Evolutionary conservation across 192 early-diverging fungal species (phyloP), one percentile per base, ranked within the genome.

Genomic region (Coemansia erecta): DNA sequence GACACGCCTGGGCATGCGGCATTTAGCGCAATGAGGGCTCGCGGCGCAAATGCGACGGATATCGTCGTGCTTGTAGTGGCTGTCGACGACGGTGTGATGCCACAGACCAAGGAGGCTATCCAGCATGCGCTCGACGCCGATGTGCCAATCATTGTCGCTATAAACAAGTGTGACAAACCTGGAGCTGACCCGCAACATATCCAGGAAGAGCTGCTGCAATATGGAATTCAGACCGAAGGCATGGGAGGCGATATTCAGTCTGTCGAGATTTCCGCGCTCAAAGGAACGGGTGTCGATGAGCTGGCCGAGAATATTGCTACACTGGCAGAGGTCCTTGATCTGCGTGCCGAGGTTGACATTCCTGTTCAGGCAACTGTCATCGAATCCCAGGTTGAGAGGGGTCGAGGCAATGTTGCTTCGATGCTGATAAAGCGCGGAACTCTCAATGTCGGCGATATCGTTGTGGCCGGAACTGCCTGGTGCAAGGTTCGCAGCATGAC

Each of bases 11-110:
- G 96, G 11, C 96, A 98, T 58, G 92, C 94, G 0, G 96, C 94
- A 21, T 98, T 97, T 61, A 87, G 88, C 21, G 88, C 90, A 8
- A 98, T 98, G 96, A 82, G 96, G 13, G 84, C 84, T n/a, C 86
- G 96, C 45, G 96, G 96, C 21, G 93, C 96, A 18, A 80, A 92
- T 44, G 88, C 88, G 13, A 98, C 96, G 0, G 96, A 98, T 66
- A 95, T 98, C 57, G 91, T 95, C 8, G 88, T 98, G 4, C 78
- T 98, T n/a, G 94, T 98, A 0, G 96, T 98, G 0, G 94, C 94
- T 4, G 96, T 94, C 9, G 96, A 97, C 65, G 96, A 97, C 72
- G 96, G 96, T 5, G 89, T 98, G 23, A 98, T 97, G 96, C 96
- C 96, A 1, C 96, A 98, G 70, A 98, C 96, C 2, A 78, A 90